Evolutionary conservation across 2,329 filamentous ascomycete species (phyloP).

Genomic region (Ambrosiella beaveri): DNA sequence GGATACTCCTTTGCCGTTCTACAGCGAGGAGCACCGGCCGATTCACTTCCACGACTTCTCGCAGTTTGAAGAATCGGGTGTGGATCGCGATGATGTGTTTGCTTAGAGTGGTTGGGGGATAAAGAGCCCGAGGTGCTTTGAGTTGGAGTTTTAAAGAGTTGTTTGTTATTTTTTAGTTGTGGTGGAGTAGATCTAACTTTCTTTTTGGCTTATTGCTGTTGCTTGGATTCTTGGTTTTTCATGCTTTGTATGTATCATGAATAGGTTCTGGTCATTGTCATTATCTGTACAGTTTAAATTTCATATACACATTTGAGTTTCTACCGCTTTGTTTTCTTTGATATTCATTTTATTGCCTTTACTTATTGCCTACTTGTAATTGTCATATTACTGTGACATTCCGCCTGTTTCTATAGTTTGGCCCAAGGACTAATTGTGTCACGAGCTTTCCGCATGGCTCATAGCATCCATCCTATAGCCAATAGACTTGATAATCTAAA

Average conservation of each 20-base stretch:
- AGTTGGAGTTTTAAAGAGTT: background rate
- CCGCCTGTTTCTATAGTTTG: background rate
- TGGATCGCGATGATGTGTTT: conserved; percentile 85
- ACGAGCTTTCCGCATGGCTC: background rate
- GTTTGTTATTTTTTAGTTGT: background rate
- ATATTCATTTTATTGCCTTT: background rate
- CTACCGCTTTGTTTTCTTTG: background rate
- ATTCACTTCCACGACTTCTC: conserved; percentile 96
- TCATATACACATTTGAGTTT: background rate
- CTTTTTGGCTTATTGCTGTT: background rate
- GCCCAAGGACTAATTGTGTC: background rate
- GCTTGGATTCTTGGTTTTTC: background rate
- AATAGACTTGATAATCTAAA: background rate
- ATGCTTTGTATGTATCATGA: background rate
- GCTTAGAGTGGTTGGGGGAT: conserved; percentile 34
- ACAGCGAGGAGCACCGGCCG: conserved; percentile 79
- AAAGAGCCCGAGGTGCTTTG: background rate
- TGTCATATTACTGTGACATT: background rate
- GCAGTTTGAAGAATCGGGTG: conserved; percentile 91
- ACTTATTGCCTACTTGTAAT: background rate
- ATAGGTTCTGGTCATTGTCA: background rate
- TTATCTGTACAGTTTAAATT: background rate
- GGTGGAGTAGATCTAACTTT: background rate
- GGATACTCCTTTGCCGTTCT: conserved; percentile 78
- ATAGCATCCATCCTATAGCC: background rate